A percentile compares a stretch with the other conserved stretches of the same genome.
Conservation (phyloP, 2,329 filamentous ascomycete species). For the Ceratocystis variospora region DNA sequence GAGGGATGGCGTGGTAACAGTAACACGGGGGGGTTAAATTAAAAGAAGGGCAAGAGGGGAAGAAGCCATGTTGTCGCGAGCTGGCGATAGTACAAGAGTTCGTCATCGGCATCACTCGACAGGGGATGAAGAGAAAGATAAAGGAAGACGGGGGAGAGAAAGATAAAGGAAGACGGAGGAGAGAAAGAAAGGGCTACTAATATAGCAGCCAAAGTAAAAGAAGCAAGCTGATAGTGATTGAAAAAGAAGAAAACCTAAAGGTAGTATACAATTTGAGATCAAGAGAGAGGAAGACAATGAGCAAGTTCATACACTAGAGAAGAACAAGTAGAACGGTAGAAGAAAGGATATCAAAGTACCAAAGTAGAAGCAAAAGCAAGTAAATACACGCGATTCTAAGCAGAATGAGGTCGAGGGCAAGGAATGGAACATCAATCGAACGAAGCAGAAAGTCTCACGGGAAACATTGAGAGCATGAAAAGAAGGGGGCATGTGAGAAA, state of each 20-base stretch:
- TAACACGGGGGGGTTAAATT: not conserved
- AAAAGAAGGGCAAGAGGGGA: not conserved
- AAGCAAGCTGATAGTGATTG: too few species aligned
- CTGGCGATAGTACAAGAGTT: not conserved
- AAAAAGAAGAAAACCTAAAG: too few species aligned
- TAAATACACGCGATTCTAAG: not conserved
- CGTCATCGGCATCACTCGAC: not conserved
- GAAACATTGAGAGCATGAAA: not conserved
- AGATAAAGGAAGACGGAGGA: too few species aligned
- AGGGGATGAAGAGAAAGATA: conserved; percentile 17
- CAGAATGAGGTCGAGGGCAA: not conserved
- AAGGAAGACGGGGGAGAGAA: conserved; percentile 19
- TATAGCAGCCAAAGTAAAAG: too few species aligned
- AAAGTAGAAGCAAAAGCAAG: not conserved
- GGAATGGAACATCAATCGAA: not conserved
- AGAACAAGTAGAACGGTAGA: not conserved
- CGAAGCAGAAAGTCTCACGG: not conserved
- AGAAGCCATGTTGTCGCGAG: not conserved
- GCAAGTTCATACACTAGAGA: not conserved
- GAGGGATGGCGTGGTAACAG: too few species aligned
- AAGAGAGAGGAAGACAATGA: conserved; percentile 20
- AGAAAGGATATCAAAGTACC: not conserved
- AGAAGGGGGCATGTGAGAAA: not conserved
- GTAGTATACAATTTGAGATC: too few species aligned
- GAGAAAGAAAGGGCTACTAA: not conserved